Evolutionary conservation across 1,139 yeast species (phyloP), one percentile per base, ranked within the genome.

Genomic region (Hansenula lynferdii): DNA sequence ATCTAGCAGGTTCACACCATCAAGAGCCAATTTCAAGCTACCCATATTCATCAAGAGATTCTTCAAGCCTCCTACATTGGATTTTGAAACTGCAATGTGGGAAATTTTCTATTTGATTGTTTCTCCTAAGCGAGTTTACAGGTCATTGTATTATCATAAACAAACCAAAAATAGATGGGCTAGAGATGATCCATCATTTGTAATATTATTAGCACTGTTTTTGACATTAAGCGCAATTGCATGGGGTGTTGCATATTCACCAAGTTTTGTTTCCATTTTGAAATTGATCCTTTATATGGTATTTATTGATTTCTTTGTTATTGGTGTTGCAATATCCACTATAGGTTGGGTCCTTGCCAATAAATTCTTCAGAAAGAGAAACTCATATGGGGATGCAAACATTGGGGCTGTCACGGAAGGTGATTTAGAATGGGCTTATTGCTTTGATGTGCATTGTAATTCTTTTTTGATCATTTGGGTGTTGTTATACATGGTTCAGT

Each of bases 391-490:
- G 14, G 14, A 54, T 16, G 50, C 64, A 14, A 61, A 12, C 25
- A 12, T 71, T 47, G 73, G 75, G 6, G 56, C 57, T 6, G 51
- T 56, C 11, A 62, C 66, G 38, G 72, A 75, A 32, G 77, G 77
- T 39, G 76, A 78, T 47, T 70, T 89, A 35, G 96, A 87, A 56
- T 89, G 96, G 96, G 90, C 92, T 0, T 89, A 86, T 57, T 87
- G 97, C 62, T 89, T 89, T 59, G 97, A 89, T 56, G 81, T 89
- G 20, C 97, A 89, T 60, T 87, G 96, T 63, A 89, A 89, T 60
- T 77, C 96, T 25, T 89, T 86, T 53, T 65, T 89, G 49, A 69
- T 85, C 21, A 80, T 89, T 40, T 87, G 95, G 95, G 70, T 86
- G 42, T 64, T 77, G 39, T 68, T 89, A 31, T 89, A 89, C 57